Percentiles rank a stretch among this genome's conserved stretches.
Conservation (phyloP, 345 rosid species). For the Eucalyptus marginata region DNA sequence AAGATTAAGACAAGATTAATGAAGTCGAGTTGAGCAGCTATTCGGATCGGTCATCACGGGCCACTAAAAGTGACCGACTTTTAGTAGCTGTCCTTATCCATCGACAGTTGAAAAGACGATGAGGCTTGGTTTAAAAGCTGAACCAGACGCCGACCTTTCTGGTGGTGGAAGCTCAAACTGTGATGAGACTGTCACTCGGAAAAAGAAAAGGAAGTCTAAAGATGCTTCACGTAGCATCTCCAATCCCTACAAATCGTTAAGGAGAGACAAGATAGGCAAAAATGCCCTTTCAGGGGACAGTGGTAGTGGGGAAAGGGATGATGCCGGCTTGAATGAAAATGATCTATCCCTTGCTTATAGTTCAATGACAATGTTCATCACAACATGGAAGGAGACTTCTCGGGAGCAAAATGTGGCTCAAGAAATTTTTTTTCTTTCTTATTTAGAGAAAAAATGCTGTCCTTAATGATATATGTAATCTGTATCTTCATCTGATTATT, state of each 20-base stretch:
- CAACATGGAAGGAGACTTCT: constrained; percentile 81
- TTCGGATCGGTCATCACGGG: background rate
- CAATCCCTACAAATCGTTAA: constrained; percentile 9
- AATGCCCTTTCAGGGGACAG: constrained; percentile 3
- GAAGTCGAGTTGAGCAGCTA: constrained; percentile 5
- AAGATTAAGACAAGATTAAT: background rate
- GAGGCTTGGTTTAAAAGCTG: constrained; percentile 50
- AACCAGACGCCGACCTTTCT: constrained; percentile 2
- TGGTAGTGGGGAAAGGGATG: constrained; percentile 8
- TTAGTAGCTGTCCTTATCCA: constrained; percentile 81
- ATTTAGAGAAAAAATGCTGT: background rate
- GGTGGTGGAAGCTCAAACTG: constrained; percentile 16
- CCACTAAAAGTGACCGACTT: constrained; percentile 14
- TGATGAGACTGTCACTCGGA: background rate
- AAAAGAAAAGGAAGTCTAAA: constrained; percentile 2
- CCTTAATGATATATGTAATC: background rate
- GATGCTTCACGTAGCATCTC: background rate
- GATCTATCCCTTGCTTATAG: constrained; percentile 26
- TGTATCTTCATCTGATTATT: background rate
- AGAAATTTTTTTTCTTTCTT: constrained; percentile 20
- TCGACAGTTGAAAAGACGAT: constrained; percentile 70
- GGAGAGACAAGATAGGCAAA: constrained; percentile 13
- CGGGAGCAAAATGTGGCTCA: constrained; percentile 33
- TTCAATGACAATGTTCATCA: constrained; percentile 1
- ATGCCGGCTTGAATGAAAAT: constrained; percentile 1